Conservation (phyloP, 2,329 filamentous ascomycete species). For the Metarhizium robertsii region DNA sequence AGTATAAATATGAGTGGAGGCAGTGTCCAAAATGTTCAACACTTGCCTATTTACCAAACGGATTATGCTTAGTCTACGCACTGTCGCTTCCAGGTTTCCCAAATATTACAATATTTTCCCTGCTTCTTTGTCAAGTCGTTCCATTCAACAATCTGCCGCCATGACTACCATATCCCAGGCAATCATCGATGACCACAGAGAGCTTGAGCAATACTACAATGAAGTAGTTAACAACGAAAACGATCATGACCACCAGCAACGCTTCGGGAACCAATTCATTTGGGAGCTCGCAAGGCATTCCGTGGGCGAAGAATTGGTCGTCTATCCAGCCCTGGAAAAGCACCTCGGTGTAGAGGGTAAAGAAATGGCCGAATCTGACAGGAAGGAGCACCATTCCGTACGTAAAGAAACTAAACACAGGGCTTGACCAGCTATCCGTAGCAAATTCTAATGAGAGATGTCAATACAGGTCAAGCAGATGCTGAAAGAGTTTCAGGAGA, state of each 20-base stretch:
- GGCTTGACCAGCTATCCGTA: not conserved
- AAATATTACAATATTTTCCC: too few species aligned
- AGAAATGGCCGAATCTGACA: conserved; percentile 35
- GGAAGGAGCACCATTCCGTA: conserved; percentile 36
- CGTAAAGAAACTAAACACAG: not conserved
- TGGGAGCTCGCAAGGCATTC: conserved; percentile 41
- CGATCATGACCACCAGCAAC: conserved; percentile 27
- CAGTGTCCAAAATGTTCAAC: too few species aligned
- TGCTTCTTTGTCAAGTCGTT: too few species aligned
- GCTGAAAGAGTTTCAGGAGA: conserved; percentile 38
- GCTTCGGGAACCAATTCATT: conserved; percentile 35
- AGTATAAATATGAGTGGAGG: too few species aligned
- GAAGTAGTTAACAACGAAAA: conserved; percentile 26
- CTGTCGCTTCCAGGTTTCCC: too few species aligned
- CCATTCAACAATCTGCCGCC: not conserved
- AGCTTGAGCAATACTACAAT: conserved; percentile 27
- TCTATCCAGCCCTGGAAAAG: conserved; percentile 45
- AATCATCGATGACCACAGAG: conserved; percentile 20
- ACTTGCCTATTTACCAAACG: too few species aligned
- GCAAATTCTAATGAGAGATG: not conserved
- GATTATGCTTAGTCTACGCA: too few species aligned
- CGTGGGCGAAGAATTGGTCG: conserved; percentile 37
- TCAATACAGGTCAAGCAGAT: conserved; percentile 37
- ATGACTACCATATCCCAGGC: conserved; percentile 19
- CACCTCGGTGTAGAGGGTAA: conserved; percentile 31